phyloP scores from a whole-genome alignment of 345 rosid genomes.

The Trapa incisa region DNA sequence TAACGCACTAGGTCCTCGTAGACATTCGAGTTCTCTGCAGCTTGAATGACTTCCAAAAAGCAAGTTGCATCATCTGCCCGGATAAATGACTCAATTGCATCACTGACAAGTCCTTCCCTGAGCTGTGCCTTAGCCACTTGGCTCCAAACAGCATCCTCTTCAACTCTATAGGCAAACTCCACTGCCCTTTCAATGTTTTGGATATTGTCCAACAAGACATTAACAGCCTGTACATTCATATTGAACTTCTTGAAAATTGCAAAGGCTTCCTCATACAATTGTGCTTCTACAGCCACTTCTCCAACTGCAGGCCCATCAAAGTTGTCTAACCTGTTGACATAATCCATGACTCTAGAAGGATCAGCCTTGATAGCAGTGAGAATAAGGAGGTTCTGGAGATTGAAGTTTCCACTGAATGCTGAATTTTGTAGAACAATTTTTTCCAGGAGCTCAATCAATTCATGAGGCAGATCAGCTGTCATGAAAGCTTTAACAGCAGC shows the following conservation, averaged over 20 bases:
- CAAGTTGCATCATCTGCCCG: slow-evolving; percentile 58
- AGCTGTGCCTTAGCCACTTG: slow-evolving; percentile 95
- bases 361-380: slow-evolving; percentile 95
- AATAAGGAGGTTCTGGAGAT: slow-evolving; percentile 92
- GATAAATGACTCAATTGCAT: slow-evolving; percentile 90
- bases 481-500: slow-evolving; percentile 44
- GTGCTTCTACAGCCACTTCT: slow-evolving; percentile 89
- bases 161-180: slow-evolving; percentile 93
- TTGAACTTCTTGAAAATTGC: slow-evolving; percentile 47
- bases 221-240: slow-evolving; percentile 38
- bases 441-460: slow-evolving; percentile 43
- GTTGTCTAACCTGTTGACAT: slow-evolving; percentile 82
- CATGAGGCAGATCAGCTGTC: slow-evolving; percentile 44
- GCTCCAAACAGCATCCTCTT: slow-evolving; percentile 97
- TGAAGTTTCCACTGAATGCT: slow-evolving; percentile 94
- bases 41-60: slow-evolving; percentile 35
- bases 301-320: slow-evolving; percentile 99
- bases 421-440: slow-evolving; percentile 97
- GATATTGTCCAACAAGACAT: slow-evolving; percentile 34
- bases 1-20: slow-evolving; percentile 89
- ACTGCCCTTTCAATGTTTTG: slow-evolving; percentile 52
- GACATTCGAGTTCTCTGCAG: slow-evolving; percentile 43
- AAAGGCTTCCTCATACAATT: slow-evolving; percentile 63
- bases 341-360: slow-evolving; percentile 96
- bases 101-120: slow-evolving; percentile 88